Conservation (phyloP, 1,139 yeast genomes). For the Debaryomyces sp. region DNA sequence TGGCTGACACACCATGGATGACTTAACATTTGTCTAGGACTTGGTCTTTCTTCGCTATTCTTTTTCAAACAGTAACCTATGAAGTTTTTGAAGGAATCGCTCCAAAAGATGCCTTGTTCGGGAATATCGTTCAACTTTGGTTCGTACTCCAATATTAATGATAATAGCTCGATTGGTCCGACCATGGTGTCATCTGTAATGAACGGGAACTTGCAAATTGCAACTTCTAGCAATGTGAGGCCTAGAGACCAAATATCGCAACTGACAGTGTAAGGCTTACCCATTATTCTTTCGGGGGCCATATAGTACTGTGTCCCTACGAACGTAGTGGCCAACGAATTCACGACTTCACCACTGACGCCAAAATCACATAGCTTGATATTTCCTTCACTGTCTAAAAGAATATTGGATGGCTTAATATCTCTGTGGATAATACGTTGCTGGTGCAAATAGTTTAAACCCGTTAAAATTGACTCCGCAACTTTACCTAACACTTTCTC, state of each 20-base stretch:
- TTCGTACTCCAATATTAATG: slow-evolving; percentile 78
- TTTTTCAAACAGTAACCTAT: slow-evolving; percentile 80
- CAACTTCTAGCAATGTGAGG: slow-evolving; percentile 86
- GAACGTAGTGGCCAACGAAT: slow-evolving; percentile 91
- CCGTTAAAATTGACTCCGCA: slow-evolving; percentile 81
- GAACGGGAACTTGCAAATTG: slow-evolving; percentile 82
- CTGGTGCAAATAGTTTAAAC: slow-evolving; percentile 84
- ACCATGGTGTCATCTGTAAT: slow-evolving; percentile 32
- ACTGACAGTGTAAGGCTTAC: slow-evolving; percentile 91
- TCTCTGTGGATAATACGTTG: slow-evolving; percentile 90
- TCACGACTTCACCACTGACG: slow-evolving; percentile 96
- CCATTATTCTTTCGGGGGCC: slow-evolving; percentile 98
- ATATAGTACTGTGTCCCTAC: slow-evolving; percentile 97
- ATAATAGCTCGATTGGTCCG: slow-evolving; percentile 84
- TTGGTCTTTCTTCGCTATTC: slow-evolving; percentile 78
- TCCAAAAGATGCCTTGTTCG: slow-evolving; percentile 76
- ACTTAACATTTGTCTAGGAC: slow-evolving; percentile 87
- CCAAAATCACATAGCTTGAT: slow-evolving; percentile 97
- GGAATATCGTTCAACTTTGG: slow-evolving; percentile 71
- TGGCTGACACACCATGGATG: slow-evolving; percentile 93
- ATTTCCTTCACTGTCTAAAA: slow-evolving; percentile 73
- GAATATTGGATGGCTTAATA: slow-evolving; percentile 89
- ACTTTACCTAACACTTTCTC: slow-evolving; percentile 90
- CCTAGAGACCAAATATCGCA: slow-evolving; percentile 98
- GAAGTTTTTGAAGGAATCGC: slow-evolving; percentile 79